Evolutionary conservation across 225 moss, liverwort and hornwort species (phyloP).

Genomic region (Bryoerythrophyllum caledonicum): DNA sequence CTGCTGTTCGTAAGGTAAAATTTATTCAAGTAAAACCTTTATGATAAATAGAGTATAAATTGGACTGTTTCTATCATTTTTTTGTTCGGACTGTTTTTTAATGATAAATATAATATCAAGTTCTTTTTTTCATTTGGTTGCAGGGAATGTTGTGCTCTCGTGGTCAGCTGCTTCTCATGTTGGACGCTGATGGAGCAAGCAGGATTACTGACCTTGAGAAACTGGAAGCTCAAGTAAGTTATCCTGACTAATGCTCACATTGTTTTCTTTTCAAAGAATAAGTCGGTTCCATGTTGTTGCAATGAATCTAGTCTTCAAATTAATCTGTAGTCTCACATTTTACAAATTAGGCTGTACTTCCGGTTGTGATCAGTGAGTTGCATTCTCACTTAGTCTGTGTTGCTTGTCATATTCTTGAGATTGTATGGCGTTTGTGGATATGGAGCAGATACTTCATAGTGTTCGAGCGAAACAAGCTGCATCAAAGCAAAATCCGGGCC

Average conservation of each 20-base stretch:
- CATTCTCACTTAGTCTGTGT: slow-evolving; percentile 1
- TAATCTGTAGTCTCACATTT: too few relatives aligned
- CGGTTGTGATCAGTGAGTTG: too few relatives aligned
- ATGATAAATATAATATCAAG: background rate
- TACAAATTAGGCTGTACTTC: too few relatives aligned
- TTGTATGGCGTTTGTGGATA: slow-evolving; percentile 8
- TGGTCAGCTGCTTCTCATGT: slow-evolving; percentile 86
- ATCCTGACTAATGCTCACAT: background rate
- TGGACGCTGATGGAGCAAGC: slow-evolving; percentile 97
- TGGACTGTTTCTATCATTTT: background rate
- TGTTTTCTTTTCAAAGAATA: background rate
- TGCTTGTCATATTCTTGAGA: background rate
- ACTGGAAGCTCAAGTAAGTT: slow-evolving; percentile 73
- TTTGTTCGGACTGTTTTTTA: background rate
- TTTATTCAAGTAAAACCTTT: too few relatives aligned
- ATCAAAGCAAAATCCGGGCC: slow-evolving; percentile 21
- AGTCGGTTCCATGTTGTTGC: background rate
- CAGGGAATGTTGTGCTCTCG: slow-evolving; percentile 91
- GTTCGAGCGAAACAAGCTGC: slow-evolving; percentile 32
- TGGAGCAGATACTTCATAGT: slow-evolving; percentile 48
- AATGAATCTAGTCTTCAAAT: background rate
- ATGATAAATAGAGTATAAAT: background rate
- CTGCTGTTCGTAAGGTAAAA: slow-evolving; percentile 80
- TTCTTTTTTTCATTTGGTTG: slow-evolving; percentile 7
- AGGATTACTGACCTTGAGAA: slow-evolving; percentile 82